phyloP scores from a whole-genome alignment of 331 rosid genomes.

The Saraca asoca region DNA sequence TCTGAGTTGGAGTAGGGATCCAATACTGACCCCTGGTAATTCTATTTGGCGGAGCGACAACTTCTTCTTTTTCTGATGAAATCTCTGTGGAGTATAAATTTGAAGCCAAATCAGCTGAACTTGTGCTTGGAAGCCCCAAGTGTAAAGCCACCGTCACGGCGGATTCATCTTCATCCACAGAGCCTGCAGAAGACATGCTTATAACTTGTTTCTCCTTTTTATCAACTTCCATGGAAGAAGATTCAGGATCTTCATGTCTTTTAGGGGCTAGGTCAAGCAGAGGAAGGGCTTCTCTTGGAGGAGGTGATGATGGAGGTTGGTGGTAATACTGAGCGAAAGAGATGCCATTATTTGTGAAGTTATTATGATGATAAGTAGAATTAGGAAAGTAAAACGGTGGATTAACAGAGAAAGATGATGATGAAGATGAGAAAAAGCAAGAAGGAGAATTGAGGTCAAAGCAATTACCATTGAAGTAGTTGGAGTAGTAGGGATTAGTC shows the following conservation, averaged over 20 bases:
- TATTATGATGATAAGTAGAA: constrained; percentile 19
- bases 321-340: constrained; percentile 29
- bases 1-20: constrained; percentile 90
- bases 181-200: constrained; percentile 21
- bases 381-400: constrained; percentile 41
- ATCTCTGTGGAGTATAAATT: constrained; percentile 50
- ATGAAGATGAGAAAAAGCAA: constrained; percentile 33
- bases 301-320: constrained; percentile 58
- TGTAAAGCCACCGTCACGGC: constrained; percentile 76
- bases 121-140: constrained; percentile 72
- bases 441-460: constrained; percentile 58
- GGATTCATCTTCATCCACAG: constrained; percentile 34
- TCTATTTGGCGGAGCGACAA: constrained; percentile 40
- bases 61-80: constrained; percentile 49
- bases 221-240: constrained; percentile 47
- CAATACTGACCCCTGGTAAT: constrained; percentile 80
- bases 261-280: constrained; percentile 66
- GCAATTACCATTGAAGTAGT: constrained; percentile 49
- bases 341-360: constrained; percentile 10
- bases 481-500: constrained; percentile 61
- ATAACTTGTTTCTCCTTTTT: constrained; percentile 29
- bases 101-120: constrained; percentile 60
- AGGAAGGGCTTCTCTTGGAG: constrained; percentile 71
- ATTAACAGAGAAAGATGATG: constrained; percentile 36
- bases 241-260: constrained; percentile 43